Evolutionary conservation across 2,329 filamentous ascomycete genomes (phyloP), one percentile per base, ranked within the genome.

Genomic region (Fusarium miscanthi): DNA sequence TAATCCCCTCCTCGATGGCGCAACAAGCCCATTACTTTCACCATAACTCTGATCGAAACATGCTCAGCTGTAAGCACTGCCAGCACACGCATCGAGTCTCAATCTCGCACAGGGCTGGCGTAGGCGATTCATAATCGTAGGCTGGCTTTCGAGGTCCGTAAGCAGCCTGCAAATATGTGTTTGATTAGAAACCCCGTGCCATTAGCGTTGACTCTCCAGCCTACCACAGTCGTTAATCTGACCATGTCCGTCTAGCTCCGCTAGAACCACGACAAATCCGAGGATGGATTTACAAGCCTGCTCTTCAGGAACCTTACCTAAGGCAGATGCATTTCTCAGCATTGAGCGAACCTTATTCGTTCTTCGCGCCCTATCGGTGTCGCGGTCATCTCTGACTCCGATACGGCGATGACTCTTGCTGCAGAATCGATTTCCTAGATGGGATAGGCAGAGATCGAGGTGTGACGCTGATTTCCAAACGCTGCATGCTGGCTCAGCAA

Each of bases 71-170:
- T 56, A 42, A 40, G 70, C 59, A 61, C 25, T 35, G 40, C 33
- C 49, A 56, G 41, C 19, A 54, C 70, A 68, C 56, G n/a, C 59
- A 27, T 53, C n/a, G 23, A 51, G 13, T 38, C 38, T 45, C 57
- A 75, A 62, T 73, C 63, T 73, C 69, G 38, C 72, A 74, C 72
- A 75, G 42, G 73, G 69, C 42, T 73, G 59, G 57, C 66, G 59
- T 60, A 60, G 59, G 58, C 72, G 72, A 74, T 74, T 74, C 72
- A 74, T 74, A 74, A 74, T 74, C 72, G 61, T 27, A 62, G 66
- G 56, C 59, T 61, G 52, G 46, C n/a, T 52, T 58, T 68, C 42
- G 27, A 53, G 68, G 54, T 70, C 69, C 52, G 70, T 67, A 63
- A 66, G 66, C 66, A 70, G 46, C 35, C 38, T 49, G 61, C 40